Evolutionary conservation across 441 rosid species (phyloP), one percentile per base, ranked within the genome.

Genomic region (Pelargonium myrrhifolium): DNA sequence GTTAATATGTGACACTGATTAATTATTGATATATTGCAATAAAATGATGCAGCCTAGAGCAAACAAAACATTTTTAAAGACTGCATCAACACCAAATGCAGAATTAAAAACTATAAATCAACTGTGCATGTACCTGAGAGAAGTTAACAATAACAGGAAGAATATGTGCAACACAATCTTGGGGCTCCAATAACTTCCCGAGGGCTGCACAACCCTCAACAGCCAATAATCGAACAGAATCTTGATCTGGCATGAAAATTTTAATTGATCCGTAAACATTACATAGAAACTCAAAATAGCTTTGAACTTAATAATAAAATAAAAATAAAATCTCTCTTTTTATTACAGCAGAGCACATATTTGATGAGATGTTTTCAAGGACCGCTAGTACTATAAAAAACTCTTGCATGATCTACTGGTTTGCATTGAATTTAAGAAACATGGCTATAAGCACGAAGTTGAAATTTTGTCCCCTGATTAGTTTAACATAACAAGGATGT

Each of bases 141-240:
- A 93, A 91, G 81, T 77, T 91, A 68, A 86, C 96, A 68, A 87
- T 87, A 65, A 91, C 89, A 49, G 97, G 97, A 53, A 91, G 91
- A 78, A 91, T 85, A 81, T 84, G 90, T 2, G 92, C 77, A 49
- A 88, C 81, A 74, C 97, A 88, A 75, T 93, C 97, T 56, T 87
- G 92, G 56, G 97, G 87, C 53, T 88, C 93, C 88, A 93, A 82
- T 86, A 93, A 78, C 71, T 91, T 91, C 71, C 97, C 97, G 61
- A 89, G 93, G 43, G 96, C 87, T 74, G 95, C 89, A 77, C 96
- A 89, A 62, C 97, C 90, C 86, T 93, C 99, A 78, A 93, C 97
- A 35, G 96, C 95, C 87, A 91, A 78, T 74, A 93, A 74, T n/a
- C 92, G 90, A 76, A 93, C 97, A 11, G 99, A 88, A 81, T 93